Evolutionary conservation across 768 basidiomycete species (phyloP).

Genomic region (Leccinum pellstonianum): DNA sequence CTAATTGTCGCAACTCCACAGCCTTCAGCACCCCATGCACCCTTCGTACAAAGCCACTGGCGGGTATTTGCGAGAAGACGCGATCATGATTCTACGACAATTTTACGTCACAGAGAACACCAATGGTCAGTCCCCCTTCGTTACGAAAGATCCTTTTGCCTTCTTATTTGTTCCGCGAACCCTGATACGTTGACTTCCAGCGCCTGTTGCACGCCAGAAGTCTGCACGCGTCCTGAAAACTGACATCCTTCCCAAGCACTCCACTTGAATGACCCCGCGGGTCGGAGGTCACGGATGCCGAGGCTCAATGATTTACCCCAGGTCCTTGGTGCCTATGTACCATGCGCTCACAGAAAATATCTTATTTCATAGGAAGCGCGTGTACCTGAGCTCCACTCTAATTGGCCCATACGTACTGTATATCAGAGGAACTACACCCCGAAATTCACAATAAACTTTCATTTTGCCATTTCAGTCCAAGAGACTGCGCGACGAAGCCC

Average conservation of each 20-base stretch:
- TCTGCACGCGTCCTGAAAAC: constrained; percentile 82
- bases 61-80: constrained; percentile 77
- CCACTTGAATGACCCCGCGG: constrained; percentile 5
- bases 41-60: constrained; percentile 71
- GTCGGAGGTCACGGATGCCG: not conserved
- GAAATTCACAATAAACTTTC: constrained; percentile 8
- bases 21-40: constrained; percentile 71
- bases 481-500: constrained; percentile 68
- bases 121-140: constrained; percentile 59
- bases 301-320: not conserved
- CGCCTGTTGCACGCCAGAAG: constrained; percentile 89
- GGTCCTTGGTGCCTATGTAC: not conserved
- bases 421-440: not conserved
- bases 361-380: not conserved
- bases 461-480: constrained; percentile 47
- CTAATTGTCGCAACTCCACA: constrained; percentile 30
- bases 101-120: constrained; percentile 94
- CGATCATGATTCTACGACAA: constrained; percentile 80
- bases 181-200: constrained; percentile 40
- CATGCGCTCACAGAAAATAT: not conserved
- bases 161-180: constrained; percentile 8
- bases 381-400: constrained; percentile 1
- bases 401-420: not conserved
- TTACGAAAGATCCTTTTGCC: not conserved
- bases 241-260: constrained; percentile 46